Conservation (phyloP, 2,329 filamentous ascomycete species). For the Daldinia sp. region DNA sequence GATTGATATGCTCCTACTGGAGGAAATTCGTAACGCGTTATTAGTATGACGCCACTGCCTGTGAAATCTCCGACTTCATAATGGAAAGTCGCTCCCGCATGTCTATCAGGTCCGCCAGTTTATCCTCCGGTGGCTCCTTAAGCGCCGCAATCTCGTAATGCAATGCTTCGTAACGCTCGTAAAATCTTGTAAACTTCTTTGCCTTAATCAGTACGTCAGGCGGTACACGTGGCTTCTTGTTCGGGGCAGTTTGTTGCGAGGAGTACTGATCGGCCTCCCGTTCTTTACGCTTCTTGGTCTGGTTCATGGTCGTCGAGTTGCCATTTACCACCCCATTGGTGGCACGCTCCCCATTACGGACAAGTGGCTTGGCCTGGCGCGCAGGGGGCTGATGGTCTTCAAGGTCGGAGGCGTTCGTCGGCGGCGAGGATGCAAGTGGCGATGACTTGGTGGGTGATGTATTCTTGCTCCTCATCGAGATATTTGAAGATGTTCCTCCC, state of each 20-base stretch:
- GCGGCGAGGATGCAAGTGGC: constrained; percentile 73
- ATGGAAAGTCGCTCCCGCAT: constrained; percentile 66
- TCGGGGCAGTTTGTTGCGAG: constrained; percentile 49
- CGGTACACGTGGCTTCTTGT: constrained; percentile 58
- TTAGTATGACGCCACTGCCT: constrained; percentile 54
- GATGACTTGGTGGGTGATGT: constrained; percentile 73
- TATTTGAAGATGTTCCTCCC: constrained; percentile 55
- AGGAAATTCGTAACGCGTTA: background rate
- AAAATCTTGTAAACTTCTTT: constrained; percentile 66
- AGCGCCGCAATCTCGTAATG: constrained; percentile 66
- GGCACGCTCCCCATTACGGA: constrained; percentile 45
- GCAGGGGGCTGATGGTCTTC: constrained; percentile 55
- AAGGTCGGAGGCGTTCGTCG: constrained; percentile 73
- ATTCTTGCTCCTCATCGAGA: constrained; percentile 62
- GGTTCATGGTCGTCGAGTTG: constrained; percentile 33
- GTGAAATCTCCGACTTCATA: constrained; percentile 72
- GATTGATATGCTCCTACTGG: background rate
- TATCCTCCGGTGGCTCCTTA: constrained; percentile 63
- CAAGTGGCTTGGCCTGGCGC: constrained; percentile 40
- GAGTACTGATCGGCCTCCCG: constrained; percentile 50
- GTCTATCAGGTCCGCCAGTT: constrained; percentile 63
- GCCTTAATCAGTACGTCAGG: constrained; percentile 66
- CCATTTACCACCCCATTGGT: constrained; percentile 43
- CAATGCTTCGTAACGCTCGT: constrained; percentile 68
- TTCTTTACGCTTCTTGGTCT: constrained; percentile 60